Conservation (phyloP, 345 rosid species). For the Conringia planisiliqua region DNA sequence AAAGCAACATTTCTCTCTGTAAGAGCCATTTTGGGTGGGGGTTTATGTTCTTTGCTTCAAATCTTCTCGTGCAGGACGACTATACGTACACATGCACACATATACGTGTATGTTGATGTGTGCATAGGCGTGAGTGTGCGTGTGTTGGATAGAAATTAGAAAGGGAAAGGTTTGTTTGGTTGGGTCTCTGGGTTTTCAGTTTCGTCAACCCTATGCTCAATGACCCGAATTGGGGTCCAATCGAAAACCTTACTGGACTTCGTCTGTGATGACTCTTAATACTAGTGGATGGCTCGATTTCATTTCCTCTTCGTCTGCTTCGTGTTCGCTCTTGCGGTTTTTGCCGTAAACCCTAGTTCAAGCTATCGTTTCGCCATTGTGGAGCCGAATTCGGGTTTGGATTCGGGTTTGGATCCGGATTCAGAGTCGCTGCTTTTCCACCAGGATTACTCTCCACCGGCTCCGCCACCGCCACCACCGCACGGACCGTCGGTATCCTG, state of each 20-base stretch:
- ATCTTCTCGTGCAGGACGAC: constrained; percentile 15
- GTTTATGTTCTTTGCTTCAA: constrained; percentile 30
- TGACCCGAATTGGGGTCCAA: constrained; percentile 32
- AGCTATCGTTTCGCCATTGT: constrained; percentile 39
- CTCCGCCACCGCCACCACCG: constrained; percentile 98
- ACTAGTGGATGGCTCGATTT: constrained; percentile 59
- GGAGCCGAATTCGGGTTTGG: constrained; percentile 42
- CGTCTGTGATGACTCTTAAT: constrained; percentile 53
- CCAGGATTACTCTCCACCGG: constrained; percentile 95
- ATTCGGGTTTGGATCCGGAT: constrained; percentile 44
- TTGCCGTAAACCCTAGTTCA: constrained; percentile 36
- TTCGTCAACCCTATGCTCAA: constrained; percentile 26
- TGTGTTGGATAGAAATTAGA: not conserved
- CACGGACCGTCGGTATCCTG: constrained; percentile 90
- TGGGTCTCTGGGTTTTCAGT: constrained; percentile 15
- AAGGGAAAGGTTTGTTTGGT: not conserved
- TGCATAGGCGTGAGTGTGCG: not conserved
- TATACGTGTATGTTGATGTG: constrained; percentile 6
- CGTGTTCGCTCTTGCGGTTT: constrained; percentile 31
- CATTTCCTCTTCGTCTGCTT: constrained; percentile 30
- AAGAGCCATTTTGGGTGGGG: constrained; percentile 38
- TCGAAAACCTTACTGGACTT: constrained; percentile 40
- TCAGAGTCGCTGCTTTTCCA: constrained; percentile 45
- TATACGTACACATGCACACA: constrained; percentile 17
- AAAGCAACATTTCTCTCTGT: constrained; percentile 27